Evolutionary conservation across 1,139 yeast species (phyloP), one percentile per base, ranked within the genome.

Genomic region (Schwanniomyces etchellsii): DNA sequence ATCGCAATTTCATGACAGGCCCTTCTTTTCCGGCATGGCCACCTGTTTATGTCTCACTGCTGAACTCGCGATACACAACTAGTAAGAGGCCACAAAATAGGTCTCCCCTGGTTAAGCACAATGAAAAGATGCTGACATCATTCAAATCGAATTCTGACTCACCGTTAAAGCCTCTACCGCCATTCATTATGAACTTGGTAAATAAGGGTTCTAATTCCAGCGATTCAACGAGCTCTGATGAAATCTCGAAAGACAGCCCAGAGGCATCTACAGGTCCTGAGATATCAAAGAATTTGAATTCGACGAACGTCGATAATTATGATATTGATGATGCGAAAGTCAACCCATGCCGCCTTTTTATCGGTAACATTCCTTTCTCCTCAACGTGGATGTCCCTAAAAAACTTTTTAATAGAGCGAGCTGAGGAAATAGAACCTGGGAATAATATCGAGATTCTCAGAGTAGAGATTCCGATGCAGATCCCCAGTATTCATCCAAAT

Each of bases 341-440:
- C 2, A 58, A 65, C 36, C 60, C 69, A 2, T 49, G 60, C 21
- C 45, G 74, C 14, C 40, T 71, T 17, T 75, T 74, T 40, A 58
- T 75, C 15, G 79, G 79, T 0, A 75, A 76, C 45, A 64, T 77
- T 16, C 83, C 85, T 1, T 78, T 64, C 44, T 44, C 66, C 10
- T 62, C 80, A 2, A 68, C 69, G 25, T 77, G 82, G 82, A 62
- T 63, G 24, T 69, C 70, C 15, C 55, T 78, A 33, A 73, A 74
- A 44, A 69, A 64, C 32, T 69, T 65, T 35, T 47, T 77, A 29
- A 43, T 72, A 3, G 36, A 37, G 5, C 48, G 52, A 12, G 66
- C 72, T 0, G 64, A 45, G 13, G 58, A 55, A 34, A 29, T 52
- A 7, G 61, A 55, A 14, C 59, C 63, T 4, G 35, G 39, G 14